phyloP scores from a whole-genome alignment of 2,329 filamentous ascomycete species.

The Aspergillus proliferans region DNA sequence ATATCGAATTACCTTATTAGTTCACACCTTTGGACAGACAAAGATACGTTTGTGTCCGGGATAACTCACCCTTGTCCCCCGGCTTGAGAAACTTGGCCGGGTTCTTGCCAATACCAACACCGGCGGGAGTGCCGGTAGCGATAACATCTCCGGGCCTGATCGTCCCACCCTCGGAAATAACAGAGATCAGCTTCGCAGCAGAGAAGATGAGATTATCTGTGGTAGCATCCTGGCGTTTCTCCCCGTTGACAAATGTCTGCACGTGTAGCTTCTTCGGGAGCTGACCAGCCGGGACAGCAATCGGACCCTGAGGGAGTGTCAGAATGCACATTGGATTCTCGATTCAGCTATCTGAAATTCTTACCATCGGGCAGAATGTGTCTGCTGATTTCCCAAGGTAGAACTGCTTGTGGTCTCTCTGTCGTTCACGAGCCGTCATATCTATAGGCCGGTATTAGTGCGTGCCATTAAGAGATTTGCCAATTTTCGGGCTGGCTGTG shows the following conservation, averaged over 20 bases:
- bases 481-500: no score
- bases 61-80: conserved; percentile 1
- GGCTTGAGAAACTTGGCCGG: background rate
- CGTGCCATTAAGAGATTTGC: background rate
- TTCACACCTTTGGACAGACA: conserved; percentile 24
- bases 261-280: conserved; percentile 39
- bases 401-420: conserved; percentile 56
- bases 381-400: conserved; percentile 53
- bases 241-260: conserved; percentile 46
- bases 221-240: conserved; percentile 45
- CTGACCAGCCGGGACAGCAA: conserved; percentile 45
- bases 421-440: conserved; percentile 49
- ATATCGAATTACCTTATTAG: conserved; percentile 31
- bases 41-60: background rate
- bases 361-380: conserved; percentile 49
- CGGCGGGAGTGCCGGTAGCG: conserved; percentile 45
- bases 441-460: conserved; percentile 23
- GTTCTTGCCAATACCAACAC: conserved; percentile 42
- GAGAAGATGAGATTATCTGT: conserved; percentile 48
- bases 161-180: conserved; percentile 46
- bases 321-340: no score
- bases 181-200: conserved; percentile 43
- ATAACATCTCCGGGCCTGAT: conserved; percentile 48
- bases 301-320: conserved; percentile 33
- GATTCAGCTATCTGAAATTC: no score